A percentile compares a stretch with the other conserved stretches of the same genome.
Evolutionary conservation across 2,329 filamentous ascomycete species (phyloP).

Genomic region (Cladosporium colombiae): DNA sequence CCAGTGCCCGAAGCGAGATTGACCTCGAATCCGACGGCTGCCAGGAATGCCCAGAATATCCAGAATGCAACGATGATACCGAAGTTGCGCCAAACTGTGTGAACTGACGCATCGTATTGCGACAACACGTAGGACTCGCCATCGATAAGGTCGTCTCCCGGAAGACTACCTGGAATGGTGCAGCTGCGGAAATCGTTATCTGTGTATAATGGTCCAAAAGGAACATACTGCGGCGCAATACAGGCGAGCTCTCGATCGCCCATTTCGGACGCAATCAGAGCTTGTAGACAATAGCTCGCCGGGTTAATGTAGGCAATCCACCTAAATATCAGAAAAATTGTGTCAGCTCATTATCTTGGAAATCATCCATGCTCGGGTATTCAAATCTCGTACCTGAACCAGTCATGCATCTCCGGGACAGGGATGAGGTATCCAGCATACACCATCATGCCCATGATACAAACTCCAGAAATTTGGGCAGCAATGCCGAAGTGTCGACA

Average conservation of each 20-base stretch:
- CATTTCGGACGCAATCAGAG: constrained; percentile 56
- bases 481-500: constrained; percentile 36
- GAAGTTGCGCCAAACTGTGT: constrained; percentile 57
- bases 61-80: constrained; percentile 62
- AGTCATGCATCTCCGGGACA: constrained; percentile 25
- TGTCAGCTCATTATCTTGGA: not conserved
- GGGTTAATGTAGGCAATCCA: constrained; percentile 58
- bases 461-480: constrained; percentile 34
- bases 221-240: constrained; percentile 40
- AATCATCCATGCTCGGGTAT: not conserved
- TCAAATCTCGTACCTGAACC: not conserved
- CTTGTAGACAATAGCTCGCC: constrained; percentile 35
- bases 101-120: constrained; percentile 38
- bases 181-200: constrained; percentile 38
- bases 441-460: constrained; percentile 25
- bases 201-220: constrained; percentile 42
- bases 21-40: constrained; percentile 60
- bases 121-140: constrained; percentile 63
- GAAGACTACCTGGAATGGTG: constrained; percentile 57
- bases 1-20: constrained; percentile 34
- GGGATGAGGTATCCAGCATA: constrained; percentile 36
- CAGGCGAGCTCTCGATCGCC: constrained; percentile 43
- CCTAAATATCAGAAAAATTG: not conserved
- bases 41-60: constrained; percentile 60
- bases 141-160: constrained; percentile 56